These are phyloP conservation scores for Sicyos baderoa DNA, from an alignment of 306 rosid species.

Conservation along the genomic window DNA sequence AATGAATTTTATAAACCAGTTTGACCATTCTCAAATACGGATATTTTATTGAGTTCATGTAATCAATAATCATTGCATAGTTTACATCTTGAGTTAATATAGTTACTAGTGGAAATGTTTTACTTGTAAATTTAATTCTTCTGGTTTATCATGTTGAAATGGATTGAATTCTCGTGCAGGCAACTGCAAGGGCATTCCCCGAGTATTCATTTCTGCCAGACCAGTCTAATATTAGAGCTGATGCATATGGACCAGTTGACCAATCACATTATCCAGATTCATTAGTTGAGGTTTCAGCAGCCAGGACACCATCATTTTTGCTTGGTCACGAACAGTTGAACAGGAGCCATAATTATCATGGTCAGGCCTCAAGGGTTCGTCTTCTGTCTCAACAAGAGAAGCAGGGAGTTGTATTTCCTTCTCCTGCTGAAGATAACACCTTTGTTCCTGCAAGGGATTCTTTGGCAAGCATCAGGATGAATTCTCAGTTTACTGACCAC, in stretches of 20 bases:
- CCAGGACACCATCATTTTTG: conserved; percentile 54
- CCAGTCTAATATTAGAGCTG: conserved; percentile 45
- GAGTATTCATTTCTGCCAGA: conserved; percentile 72
- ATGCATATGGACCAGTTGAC: conserved; percentile 54
- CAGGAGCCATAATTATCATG: conserved; percentile 49
- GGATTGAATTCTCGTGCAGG: conserved; percentile 47
- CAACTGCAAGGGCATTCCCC: conserved; percentile 48
- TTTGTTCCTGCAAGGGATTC: conserved; percentile 19
- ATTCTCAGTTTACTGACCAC: not conserved
- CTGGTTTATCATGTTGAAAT: conserved; percentile 31
- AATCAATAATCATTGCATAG: not conserved
- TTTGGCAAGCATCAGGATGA: conserved; percentile 17
- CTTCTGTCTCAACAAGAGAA: conserved; percentile 53
- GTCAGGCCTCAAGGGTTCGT: conserved; percentile 64
- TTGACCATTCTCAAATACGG: not conserved
- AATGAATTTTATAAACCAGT: not conserved
- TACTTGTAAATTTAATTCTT: not conserved
- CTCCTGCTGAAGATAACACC: conserved; percentile 51
- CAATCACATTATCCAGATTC: conserved; percentile 62
- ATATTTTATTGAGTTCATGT: not conserved
- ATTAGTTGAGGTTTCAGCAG: conserved; percentile 45
- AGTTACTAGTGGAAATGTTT: not conserved
- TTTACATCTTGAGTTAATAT: no score
- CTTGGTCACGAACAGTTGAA: conserved; percentile 63
- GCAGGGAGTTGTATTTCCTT: conserved; percentile 44